phyloP scores from a whole-genome alignment of 2,329 filamentous ascomycete species.

The Dactylella cylindrospora region DNA sequence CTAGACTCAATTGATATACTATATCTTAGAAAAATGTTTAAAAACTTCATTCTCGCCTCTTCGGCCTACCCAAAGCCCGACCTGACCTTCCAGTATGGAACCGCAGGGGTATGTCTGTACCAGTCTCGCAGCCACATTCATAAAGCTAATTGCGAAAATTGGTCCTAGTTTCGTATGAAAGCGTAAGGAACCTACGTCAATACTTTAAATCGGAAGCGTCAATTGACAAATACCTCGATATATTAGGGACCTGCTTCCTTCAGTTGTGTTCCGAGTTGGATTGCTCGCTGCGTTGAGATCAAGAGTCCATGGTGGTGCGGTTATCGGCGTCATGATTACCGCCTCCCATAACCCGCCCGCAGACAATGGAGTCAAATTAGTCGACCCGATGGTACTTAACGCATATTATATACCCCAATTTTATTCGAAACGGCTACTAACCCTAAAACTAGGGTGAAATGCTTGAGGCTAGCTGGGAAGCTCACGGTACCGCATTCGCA shows the following conservation, averaged over 20 bases:
- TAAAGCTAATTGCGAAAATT: slow-evolving; percentile 40
- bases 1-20: too few relatives aligned
- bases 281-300: slow-evolving; percentile 85
- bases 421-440: slow-evolving; percentile 39
- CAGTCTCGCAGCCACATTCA: slow-evolving; percentile 6
- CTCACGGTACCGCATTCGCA: slow-evolving; percentile 81
- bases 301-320: slow-evolving; percentile 82
- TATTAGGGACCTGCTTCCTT: slow-evolving; percentile 74
- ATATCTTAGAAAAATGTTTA: background rate
- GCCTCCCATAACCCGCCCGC: slow-evolving; percentile 87
- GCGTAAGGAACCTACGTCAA: slow-evolving; percentile 57
- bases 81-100: slow-evolving; percentile 62
- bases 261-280: slow-evolving; percentile 88
- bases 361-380: slow-evolving; percentile 92
- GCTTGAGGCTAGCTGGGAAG: slow-evolving; percentile 91
- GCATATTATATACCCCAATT: slow-evolving; percentile 37
- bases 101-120: slow-evolving; percentile 60
- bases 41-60: slow-evolving; percentile 55
- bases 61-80: slow-evolving; percentile 58
- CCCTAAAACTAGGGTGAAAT: slow-evolving; percentile 72
- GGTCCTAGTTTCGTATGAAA: slow-evolving; percentile 67
- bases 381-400: slow-evolving; percentile 81
- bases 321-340: slow-evolving; percentile 95
- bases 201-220: slow-evolving; percentile 49
- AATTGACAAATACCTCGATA: slow-evolving; percentile 46